A percentile compares a stretch with the other conserved stretches of the same genome.
Evolutionary conservation across 208 protist genomes (phyloP).

Genomic region (Acanthamoeba royreba): DNA sequence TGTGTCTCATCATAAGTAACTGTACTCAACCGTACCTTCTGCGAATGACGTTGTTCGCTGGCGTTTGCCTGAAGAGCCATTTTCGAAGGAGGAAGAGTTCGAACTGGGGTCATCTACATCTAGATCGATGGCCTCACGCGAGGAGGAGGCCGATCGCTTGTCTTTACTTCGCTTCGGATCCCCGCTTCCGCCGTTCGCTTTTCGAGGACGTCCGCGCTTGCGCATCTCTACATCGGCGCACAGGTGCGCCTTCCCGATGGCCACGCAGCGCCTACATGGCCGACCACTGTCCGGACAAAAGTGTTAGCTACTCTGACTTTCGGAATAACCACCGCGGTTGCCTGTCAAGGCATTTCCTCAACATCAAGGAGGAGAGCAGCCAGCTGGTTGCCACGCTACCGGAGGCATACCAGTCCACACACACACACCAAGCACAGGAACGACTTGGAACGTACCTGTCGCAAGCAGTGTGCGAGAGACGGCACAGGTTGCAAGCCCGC

Average conservation of each 20-base stretch:
- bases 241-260: neutral
- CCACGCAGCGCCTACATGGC: neutral
- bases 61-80: too few relatives aligned
- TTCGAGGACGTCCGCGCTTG: neutral
- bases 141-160: neutral
- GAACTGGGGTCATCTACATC: neutral
- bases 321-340: too few relatives aligned
- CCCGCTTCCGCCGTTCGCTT: too few relatives aligned
- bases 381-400: neutral
- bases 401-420: too few relatives aligned
- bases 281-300: neutral
- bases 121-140: neutral
- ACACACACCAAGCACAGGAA: neutral
- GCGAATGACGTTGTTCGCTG: too few relatives aligned
- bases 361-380: neutral
- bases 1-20: too few relatives aligned
- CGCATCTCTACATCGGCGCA: constrained; percentile 13
- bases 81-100: neutral
- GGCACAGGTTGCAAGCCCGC: neutral
- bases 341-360: too few relatives aligned
- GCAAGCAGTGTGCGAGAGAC: neutral
- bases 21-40: too few relatives aligned
- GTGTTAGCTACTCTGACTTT: too few relatives aligned
- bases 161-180: too few relatives aligned
- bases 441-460: neutral